Evolutionary conservation across 139 green algal species (phyloP), one percentile per base, ranked within the genome.

Genomic region (Limnomonas spitsbergensis): DNA sequence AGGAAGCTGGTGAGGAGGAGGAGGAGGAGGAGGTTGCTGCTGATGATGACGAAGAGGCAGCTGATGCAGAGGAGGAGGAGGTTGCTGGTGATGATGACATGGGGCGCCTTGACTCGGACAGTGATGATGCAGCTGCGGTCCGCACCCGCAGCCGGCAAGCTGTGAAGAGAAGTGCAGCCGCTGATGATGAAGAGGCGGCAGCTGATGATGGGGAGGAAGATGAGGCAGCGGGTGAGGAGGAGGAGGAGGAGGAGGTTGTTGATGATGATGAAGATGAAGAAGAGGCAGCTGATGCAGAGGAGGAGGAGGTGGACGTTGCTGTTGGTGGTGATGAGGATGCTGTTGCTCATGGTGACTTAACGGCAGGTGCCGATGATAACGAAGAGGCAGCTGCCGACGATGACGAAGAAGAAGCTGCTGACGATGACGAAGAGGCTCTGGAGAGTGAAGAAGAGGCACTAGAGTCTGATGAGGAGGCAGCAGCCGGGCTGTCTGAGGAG

Each of bases 121-220:
- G 56, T 20, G 56, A 70, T 34, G 56, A 70, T 70, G 56, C 9
- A n/a, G n/a, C n/a, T n/a, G n/a, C n/a, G n/a, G n/a, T n/a, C n/a
- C n/a, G n/a, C n/a, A n/a, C n/a, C n/a, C n/a, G n/a, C n/a, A n/a
- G n/a, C n/a, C n/a, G n/a, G n/a, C n/a, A n/a, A n/a, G n/a, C n/a
- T n/a, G n/a, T n/a, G n/a, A n/a, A n/a, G n/a, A n/a, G n/a, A n/a
- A n/a, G n/a, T n/a, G n/a, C n/a, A n/a, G n/a, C n/a, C n/a, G n/a
- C n/a, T n/a, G n/a, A n/a, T n/a, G n/a, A n/a, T n/a, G n/a, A n/a
- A n/a, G n/a, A n/a, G n/a, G n/a, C n/a, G n/a, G n/a, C n/a, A n/a
- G n/a, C n/a, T n/a, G n/a, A n/a, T n/a, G n/a, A n/a, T n/a, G n/a
- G n/a, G n/a, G n/a, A n/a, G n/a, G n/a, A n/a, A n/a, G n/a, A n/a